phyloP scores from a whole-genome alignment of 2,329 filamentous ascomycete genomes.

The Clarireedia sp. region DNA sequence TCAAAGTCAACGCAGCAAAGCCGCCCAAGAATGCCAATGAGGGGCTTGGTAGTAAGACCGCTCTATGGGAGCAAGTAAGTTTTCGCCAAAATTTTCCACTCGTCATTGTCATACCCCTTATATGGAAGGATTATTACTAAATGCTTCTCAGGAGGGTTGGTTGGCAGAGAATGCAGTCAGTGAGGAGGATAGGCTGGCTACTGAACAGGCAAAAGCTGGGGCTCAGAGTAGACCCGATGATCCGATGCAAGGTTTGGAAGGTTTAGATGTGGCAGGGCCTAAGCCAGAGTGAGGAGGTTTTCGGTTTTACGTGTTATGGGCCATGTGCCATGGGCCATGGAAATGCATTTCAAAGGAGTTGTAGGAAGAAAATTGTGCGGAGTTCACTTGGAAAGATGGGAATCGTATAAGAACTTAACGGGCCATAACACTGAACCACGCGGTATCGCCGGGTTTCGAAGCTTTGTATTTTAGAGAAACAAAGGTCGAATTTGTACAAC shows the following conservation, averaged over 20 bases:
- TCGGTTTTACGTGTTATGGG: neutral
- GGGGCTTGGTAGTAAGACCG: conserved; percentile 84
- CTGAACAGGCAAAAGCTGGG: conserved; percentile 44
- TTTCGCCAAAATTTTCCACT: neutral
- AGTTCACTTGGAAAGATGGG: conserved; percentile 3
- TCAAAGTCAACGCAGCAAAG: conserved; percentile 89
- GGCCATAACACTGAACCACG: neutral
- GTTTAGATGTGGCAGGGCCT: conserved; percentile 87
- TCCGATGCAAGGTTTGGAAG: conserved; percentile 93
- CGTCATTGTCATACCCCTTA: neutral
- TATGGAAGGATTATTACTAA: conserved; percentile 10
- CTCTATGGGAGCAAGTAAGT: conserved; percentile 89
- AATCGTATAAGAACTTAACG: neutral
- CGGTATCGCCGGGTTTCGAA: conserved; percentile 2
- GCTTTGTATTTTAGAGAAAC: conserved; percentile 20
- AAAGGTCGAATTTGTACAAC: conserved; percentile 12
- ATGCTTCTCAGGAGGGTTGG: conserved; percentile 70
- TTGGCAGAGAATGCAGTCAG: conserved; percentile 78
- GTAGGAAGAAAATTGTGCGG: conserved; percentile 9
- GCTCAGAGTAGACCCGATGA: conserved; percentile 56
- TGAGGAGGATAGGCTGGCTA: conserved; percentile 64
- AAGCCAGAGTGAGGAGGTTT: conserved; percentile 54
- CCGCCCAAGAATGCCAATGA: conserved; percentile 82
- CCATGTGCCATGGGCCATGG: too few relatives aligned
- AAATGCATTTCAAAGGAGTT: conserved; percentile 19